Evolutionary conservation across 352 stramenopile species (phyloP).

Genomic region (Phytophthora quininea): DNA sequence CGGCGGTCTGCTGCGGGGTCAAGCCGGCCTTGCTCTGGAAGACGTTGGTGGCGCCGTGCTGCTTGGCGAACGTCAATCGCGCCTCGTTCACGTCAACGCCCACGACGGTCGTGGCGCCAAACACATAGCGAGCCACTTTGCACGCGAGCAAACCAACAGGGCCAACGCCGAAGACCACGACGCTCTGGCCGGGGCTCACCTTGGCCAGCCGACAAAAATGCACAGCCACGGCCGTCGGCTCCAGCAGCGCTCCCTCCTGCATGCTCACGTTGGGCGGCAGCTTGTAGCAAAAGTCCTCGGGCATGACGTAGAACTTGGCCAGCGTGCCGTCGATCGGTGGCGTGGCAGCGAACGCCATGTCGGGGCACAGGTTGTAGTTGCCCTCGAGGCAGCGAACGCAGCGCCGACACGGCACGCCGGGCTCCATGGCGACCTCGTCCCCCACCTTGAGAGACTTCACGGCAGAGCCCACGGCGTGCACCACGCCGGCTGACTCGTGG

Average conservation of each 20-base stretch:
- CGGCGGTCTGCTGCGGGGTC: conserved; percentile 21
- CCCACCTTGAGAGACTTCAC: conserved; percentile 31
- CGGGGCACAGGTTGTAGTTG: conserved; percentile 31
- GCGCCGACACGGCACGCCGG: conserved; percentile 26
- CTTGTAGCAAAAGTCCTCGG: conserved; percentile 39
- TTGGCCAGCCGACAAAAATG: conserved; percentile 38
- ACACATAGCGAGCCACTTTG: conserved; percentile 33
- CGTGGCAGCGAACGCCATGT: conserved; percentile 35
- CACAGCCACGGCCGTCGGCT: conserved; percentile 33
- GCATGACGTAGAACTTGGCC: conserved; percentile 35
- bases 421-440: conserved; percentile 36
- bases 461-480: conserved; percentile 27
- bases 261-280: conserved; percentile 26
- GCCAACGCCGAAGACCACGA: conserved; percentile 36
- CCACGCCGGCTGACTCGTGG: conserved; percentile 33
- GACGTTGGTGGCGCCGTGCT: conserved; percentile 35
- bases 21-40: conserved; percentile 10
- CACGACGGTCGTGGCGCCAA: conserved; percentile 33
- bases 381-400: conserved; percentile 28
- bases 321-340: conserved; percentile 30
- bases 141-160: conserved; percentile 36
- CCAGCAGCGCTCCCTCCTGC: conserved; percentile 32
- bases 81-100: conserved; percentile 33
- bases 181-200: conserved; percentile 27
- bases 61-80: conserved; percentile 23